Base-by-base conservation (phyloP, 2,329 filamentous ascomycete species). In the Fusarium annulatum region DNA sequence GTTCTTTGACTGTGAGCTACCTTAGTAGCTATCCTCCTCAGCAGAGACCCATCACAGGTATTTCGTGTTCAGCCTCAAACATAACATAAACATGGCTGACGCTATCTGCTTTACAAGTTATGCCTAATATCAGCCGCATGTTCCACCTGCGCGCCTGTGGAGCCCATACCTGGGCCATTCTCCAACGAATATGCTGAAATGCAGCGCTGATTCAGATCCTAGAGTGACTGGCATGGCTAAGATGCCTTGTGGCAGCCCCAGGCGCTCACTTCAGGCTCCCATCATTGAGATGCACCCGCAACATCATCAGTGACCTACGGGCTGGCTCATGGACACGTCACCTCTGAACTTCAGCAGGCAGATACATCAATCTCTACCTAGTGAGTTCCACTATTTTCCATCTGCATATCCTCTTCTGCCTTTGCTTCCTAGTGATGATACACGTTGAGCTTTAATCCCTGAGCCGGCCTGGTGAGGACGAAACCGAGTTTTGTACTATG, bases 401-500 rank as follows among this genome's bases (percentile, higher is more conserved):
- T 36, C n/a, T 45, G 33, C 41, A 26, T 46, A 21, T 26, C 38
- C 28, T 57, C 38, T 41, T 38, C 45, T 48, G 43, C 55, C 43
- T 46, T 36, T 55, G 23, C 58, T 49, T 28, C 68, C 61, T 61
- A 46, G 74, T 84, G 85, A 85, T 84, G 85, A 86, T 81, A 84
- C 70, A 77, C 77, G 69, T 76, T 80, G 81, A 83, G 81, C 81
- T 80, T 81, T 76, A 70, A 77, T 74, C 66, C 68, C 74, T 73
- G 82, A 84, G 82, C 75, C 45, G 63, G 76, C 74, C 76, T 69
- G 68, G 77, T 79, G 79, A 78, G 60, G 77, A 83, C 79, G 87
- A 88, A 90, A 84, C 88, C 88, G 87, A 86, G 84, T 77, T 65
- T 57, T 65, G 66, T 60, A 71, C 83, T 87, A 83, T 84, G 88